These are phyloP conservation scores for Dryas drummondii DNA, from an alignment of 306 rosid genomes.

Conservation along the genomic window DNA sequence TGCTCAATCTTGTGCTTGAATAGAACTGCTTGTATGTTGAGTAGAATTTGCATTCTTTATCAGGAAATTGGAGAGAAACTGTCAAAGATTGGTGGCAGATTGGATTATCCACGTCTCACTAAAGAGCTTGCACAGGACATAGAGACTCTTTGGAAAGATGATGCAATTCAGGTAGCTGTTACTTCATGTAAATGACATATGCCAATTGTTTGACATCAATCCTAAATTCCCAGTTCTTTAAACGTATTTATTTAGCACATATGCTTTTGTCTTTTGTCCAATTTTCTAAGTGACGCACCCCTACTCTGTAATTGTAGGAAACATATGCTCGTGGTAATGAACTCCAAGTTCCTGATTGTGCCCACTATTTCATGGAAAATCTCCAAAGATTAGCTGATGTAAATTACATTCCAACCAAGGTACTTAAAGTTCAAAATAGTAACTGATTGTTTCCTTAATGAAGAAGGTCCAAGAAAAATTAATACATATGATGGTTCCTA, in stretches of 20 bases:
- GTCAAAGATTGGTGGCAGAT: constrained; percentile 77
- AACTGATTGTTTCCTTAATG: not conserved
- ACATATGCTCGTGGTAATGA: constrained; percentile 86
- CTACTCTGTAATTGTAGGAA: constrained; percentile 56
- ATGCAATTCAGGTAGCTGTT: constrained; percentile 81
- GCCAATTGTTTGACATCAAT: constrained; percentile 14
- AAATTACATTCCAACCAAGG: constrained; percentile 94
- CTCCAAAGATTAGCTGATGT: constrained; percentile 75
- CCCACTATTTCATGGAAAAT: constrained; percentile 91
- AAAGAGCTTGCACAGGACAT: constrained; percentile 81
- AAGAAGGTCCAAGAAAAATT: not conserved
- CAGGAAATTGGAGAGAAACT: constrained; percentile 86
- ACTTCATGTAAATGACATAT: constrained; percentile 26
- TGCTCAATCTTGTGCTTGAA: not conserved
- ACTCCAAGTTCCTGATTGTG: constrained; percentile 96
- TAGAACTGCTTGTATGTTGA: constrained; percentile 13
- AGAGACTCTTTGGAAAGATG: constrained; percentile 84
- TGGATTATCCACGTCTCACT: constrained; percentile 79
- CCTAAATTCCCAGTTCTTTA: not conserved
- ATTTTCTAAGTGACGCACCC: constrained; percentile 1
- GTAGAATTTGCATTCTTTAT: constrained; percentile 17
- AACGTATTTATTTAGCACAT: not conserved
- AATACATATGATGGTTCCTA: not conserved
- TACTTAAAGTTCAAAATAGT: constrained; percentile 21
- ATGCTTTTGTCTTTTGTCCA: not conserved